phyloP scores from a whole-genome alignment of 2,329 filamentous ascomycete genomes.

The Ophiognomonia clavigignenti-juglandacearum region DNA sequence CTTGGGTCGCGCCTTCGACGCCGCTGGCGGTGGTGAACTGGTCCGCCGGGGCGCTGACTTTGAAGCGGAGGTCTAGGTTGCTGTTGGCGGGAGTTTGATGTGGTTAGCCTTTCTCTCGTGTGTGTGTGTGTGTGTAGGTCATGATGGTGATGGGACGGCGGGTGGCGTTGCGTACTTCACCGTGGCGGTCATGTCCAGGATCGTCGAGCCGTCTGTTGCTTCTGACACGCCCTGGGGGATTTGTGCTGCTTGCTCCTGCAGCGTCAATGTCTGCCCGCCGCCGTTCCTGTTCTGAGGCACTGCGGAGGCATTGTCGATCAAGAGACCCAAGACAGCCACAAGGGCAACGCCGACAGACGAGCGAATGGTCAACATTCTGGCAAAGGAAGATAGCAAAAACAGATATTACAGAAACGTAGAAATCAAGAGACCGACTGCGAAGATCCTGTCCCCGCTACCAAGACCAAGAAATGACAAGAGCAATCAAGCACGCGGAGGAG shows the following conservation, averaged over 20 bases:
- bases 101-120: neutral
- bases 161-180: conserved; percentile 40
- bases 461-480: conserved; percentile 1
- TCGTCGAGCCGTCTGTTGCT: conserved; percentile 50
- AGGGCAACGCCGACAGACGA: conserved; percentile 10
- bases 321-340: conserved; percentile 13
- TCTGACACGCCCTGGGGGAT: conserved; percentile 31
- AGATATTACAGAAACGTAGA: conserved; percentile 5
- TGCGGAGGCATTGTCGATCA: conserved; percentile 14
- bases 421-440: conserved; percentile 2
- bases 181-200: conserved; percentile 48
- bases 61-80: conserved; percentile 50
- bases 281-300: conserved; percentile 11
- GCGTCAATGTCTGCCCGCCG: conserved; percentile 15
- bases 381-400: neutral
- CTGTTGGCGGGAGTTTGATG: conserved; percentile 28
- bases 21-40: conserved; percentile 46
- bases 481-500: neutral
- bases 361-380: conserved; percentile 22
- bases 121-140: too few relatives aligned
- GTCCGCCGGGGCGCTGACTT: conserved; percentile 48
- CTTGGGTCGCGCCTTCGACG: conserved; percentile 38
- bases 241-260: conserved; percentile 25
- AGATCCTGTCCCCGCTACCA: conserved; percentile 3
- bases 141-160: neutral